These are phyloP conservation scores for Pseudogymnoascus sp. DNA, from an alignment of 2,329 filamentous ascomycete genomes.

Conservation along the genomic window DNA sequence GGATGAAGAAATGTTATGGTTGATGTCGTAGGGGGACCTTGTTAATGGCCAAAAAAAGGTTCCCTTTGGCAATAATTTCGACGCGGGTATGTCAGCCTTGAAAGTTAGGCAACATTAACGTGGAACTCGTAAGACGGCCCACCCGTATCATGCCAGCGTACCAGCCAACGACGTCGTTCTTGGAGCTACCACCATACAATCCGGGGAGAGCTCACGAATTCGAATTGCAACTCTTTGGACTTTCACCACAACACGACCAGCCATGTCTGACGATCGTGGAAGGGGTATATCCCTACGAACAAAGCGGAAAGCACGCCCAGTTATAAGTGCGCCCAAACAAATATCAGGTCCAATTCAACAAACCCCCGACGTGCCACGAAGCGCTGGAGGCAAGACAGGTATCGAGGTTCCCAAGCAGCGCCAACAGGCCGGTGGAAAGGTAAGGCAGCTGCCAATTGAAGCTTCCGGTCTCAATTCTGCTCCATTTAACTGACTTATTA, in stretches of 20 bases:
- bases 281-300: conserved; percentile 53
- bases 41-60: conserved; percentile 5
- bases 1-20: conserved; percentile 10
- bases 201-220: not conserved
- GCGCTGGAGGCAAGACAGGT: conserved; percentile 27
- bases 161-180: conserved; percentile 1
- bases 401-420: conserved; percentile 34
- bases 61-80: conserved; percentile 5
- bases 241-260: conserved; percentile 7
- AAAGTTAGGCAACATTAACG: conserved; percentile 8
- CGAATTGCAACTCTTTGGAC: conserved; percentile 1
- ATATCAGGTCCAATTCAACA: conserved; percentile 53
- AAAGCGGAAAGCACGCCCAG: conserved; percentile 52
- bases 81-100: not conserved
- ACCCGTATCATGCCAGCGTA: not conserved
- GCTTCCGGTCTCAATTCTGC: not conserved
- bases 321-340: conserved; percentile 53
- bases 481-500: conserved; percentile 11
- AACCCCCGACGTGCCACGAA: conserved; percentile 35
- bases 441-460: conserved; percentile 20
- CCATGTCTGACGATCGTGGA: conserved; percentile 53
- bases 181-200: not conserved
- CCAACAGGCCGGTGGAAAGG: conserved; percentile 47
- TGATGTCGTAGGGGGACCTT: conserved; percentile 7
- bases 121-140: conserved; percentile 1